Evolutionary conservation across 495 filamentous ascomycete species (phyloP).

Genomic region (Trichocladium uniseriatum): DNA sequence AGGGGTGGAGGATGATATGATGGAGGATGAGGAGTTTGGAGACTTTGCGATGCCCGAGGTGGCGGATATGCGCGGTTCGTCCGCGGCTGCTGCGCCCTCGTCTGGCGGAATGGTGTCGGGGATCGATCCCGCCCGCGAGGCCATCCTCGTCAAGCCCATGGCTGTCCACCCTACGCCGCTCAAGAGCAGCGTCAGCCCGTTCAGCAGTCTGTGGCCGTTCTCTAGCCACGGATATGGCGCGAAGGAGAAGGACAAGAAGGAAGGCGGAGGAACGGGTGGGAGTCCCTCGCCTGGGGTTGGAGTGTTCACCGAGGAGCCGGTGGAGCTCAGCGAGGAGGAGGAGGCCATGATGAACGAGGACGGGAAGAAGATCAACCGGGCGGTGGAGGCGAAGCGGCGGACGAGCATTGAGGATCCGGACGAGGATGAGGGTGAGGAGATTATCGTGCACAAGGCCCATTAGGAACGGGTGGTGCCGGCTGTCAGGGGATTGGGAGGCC

Average conservation of each 20-base stretch:
- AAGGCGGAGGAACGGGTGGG: background rate
- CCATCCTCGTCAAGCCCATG: slow-evolving; percentile 36
- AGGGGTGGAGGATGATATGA: slow-evolving; percentile 29
- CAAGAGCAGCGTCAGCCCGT: slow-evolving; percentile 29
- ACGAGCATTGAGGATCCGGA: slow-evolving; percentile 51
- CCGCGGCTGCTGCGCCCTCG: slow-evolving; percentile 1
- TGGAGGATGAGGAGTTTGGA: slow-evolving; percentile 43
- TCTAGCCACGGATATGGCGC: slow-evolving; percentile 20
- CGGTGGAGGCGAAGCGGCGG: slow-evolving; percentile 42
- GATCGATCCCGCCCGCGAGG: slow-evolving; percentile 27
- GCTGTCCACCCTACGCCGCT: slow-evolving; percentile 35
- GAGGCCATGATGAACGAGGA: slow-evolving; percentile 28
- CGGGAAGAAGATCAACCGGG: slow-evolving; percentile 37
- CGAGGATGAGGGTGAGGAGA: slow-evolving; percentile 36
- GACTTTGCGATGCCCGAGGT: slow-evolving; percentile 47
- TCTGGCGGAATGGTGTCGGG: slow-evolving; percentile 22
- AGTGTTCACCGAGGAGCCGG: slow-evolving; percentile 23
- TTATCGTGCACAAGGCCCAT: background rate
- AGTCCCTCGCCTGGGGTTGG: background rate
- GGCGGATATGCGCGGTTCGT: slow-evolving; percentile 9
- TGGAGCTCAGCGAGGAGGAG: slow-evolving; percentile 23
- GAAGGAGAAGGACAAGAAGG: slow-evolving; percentile 26
- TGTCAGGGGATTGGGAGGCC: background rate
- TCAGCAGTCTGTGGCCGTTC: slow-evolving; percentile 43
- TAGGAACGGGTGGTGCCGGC: slow-evolving; percentile 3